Percentiles rank a stretch among this genome's conserved stretches.
These are phyloP conservation scores for Cladorrhinum samala DNA, from an alignment of 495 filamentous ascomycete species.

Conservation along the genomic window DNA sequence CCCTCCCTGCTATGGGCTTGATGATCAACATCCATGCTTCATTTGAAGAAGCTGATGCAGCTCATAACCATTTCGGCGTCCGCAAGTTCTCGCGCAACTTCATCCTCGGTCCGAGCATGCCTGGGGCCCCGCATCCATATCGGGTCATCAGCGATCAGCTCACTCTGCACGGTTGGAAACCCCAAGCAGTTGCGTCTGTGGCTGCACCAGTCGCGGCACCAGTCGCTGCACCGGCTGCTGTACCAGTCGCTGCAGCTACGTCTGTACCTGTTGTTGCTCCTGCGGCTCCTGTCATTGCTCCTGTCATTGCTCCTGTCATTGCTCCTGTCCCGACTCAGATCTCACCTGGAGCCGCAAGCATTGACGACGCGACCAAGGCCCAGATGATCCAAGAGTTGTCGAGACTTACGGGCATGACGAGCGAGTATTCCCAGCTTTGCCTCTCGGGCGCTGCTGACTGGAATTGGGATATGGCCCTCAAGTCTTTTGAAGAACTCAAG, in stretches of 20 bases:
- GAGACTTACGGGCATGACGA: constrained; percentile 63
- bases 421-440: constrained; percentile 65
- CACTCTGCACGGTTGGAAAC: constrained; percentile 49
- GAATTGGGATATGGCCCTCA: constrained; percentile 63
- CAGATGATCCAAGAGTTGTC: constrained; percentile 59
- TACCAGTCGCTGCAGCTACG: neutral
- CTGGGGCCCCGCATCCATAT: constrained; percentile 44
- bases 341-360: constrained; percentile 11
- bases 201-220: constrained; percentile 2
- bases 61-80: constrained; percentile 43
- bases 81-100: constrained; percentile 86
- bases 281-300: too few species aligned
- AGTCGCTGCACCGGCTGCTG: neutral
- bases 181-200: constrained; percentile 12
- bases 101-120: constrained; percentile 66
- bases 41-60: constrained; percentile 66
- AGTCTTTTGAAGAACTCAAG: constrained; percentile 57
- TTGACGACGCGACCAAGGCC: constrained; percentile 48
- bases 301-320: neutral
- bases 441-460: constrained; percentile 58
- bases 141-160: constrained; percentile 79
- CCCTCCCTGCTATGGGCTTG: constrained; percentile 54
- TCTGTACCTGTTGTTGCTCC: too few species aligned
- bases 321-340: neutral
- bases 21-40: constrained; percentile 76